Conservation (phyloP, 2,329 filamentous ascomycete species). For the Acarospora socialis region DNA sequence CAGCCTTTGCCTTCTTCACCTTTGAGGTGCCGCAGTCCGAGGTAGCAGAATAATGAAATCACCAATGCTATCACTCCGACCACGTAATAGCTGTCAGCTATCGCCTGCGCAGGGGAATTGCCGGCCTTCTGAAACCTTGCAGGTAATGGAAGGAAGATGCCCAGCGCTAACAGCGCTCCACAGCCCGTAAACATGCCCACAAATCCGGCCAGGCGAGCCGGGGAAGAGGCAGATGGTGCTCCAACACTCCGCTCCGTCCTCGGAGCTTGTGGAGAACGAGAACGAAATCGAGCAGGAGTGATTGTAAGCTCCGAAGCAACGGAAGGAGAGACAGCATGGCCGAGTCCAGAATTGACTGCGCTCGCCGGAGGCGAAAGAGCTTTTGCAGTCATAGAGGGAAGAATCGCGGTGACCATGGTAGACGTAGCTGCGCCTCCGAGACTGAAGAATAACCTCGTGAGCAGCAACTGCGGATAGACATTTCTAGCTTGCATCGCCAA, state of each 20-base stretch:
- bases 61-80: constrained; percentile 59
- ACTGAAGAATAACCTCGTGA: constrained; percentile 78
- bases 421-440: constrained; percentile 84
- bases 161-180: constrained; percentile 72
- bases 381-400: constrained; percentile 51
- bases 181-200: constrained; percentile 89
- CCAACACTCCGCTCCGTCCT: constrained; percentile 10
- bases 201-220: constrained; percentile 58
- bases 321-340: constrained; percentile 35
- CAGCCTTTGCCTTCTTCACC: constrained; percentile 71
- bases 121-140: constrained; percentile 61
- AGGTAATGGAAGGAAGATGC: constrained; percentile 74
- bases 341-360: constrained; percentile 16
- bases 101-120: constrained; percentile 57
- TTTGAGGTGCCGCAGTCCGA: constrained; percentile 54
- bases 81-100: constrained; percentile 76
- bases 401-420: constrained; percentile 93
- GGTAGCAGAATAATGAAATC: constrained; percentile 60
- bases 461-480: constrained; percentile 75
- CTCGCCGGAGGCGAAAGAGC: constrained; percentile 14
- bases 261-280: constrained; percentile 8
- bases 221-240: constrained; percentile 31
- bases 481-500: constrained; percentile 74
- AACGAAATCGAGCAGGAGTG: constrained; percentile 35
- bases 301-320: constrained; percentile 46